phyloP scores from a whole-genome alignment of 306 rosid genomes.

The Medicago lupulina region DNA sequence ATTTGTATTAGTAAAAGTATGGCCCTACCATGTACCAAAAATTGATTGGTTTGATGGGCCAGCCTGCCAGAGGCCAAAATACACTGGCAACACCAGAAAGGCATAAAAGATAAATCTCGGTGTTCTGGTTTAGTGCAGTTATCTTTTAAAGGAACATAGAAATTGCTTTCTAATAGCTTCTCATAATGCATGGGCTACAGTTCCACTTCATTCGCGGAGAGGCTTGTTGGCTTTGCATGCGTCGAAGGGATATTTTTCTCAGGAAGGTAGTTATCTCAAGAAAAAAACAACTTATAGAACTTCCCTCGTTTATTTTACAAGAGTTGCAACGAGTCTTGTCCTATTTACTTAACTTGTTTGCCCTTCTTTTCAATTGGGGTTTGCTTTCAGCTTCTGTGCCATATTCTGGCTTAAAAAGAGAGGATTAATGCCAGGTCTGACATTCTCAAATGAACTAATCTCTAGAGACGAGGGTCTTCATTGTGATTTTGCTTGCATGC shows the following conservation, averaged over 20 bases:
- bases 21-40: too few relatives aligned
- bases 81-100: too few relatives aligned
- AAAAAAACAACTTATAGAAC: conserved; percentile 1
- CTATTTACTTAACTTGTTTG: conserved; percentile 3
- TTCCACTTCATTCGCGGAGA: conserved; percentile 77
- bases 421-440: conserved; percentile 87
- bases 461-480: conserved; percentile 98
- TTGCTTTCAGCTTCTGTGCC: conserved; percentile 83
- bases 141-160: conserved; percentile 7
- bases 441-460: conserved; percentile 90
- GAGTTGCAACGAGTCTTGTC: conserved; percentile 21
- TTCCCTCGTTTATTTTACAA: conserved; percentile 25
- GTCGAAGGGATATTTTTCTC: conserved; percentile 95
- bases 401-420: conserved; percentile 96
- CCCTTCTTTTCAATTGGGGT: conserved; percentile 16
- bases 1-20: too few relatives aligned
- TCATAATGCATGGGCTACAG: conserved; percentile 57
- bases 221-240: conserved; percentile 92
- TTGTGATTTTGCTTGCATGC: conserved; percentile 94
- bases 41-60: too few relatives aligned
- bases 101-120: too few relatives aligned
- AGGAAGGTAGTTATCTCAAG: conserved; percentile 69
- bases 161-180: conserved; percentile 35
- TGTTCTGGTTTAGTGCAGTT: background rate
- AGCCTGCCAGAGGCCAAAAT: too few relatives aligned